A percentile compares a stretch with the other conserved stretches of the same genome.
Conservation (phyloP, 2,329 filamentous ascomycete genomes). For the Cladobotryum protrusum region DNA sequence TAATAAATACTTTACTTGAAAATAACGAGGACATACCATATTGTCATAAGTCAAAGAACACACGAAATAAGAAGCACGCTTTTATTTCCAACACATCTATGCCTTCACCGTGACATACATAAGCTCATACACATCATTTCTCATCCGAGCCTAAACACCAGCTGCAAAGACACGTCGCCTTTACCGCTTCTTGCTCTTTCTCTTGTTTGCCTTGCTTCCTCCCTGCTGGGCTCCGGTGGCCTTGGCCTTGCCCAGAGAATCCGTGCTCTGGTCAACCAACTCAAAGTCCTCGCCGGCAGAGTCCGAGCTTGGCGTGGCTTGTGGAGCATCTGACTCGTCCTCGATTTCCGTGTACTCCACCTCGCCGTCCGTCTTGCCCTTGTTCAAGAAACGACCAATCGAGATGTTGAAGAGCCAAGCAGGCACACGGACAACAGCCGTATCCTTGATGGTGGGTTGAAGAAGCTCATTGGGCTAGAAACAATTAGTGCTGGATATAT, state of each 20-base stretch:
- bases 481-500: conserved; percentile 7
- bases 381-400: conserved; percentile 44
- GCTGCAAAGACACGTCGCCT: too few relatives aligned
- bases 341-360: conserved; percentile 35
- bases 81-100: too few relatives aligned
- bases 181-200: conserved; percentile 35
- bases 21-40: too few relatives aligned
- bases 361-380: conserved; percentile 27
- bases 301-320: conserved; percentile 50
- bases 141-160: not conserved
- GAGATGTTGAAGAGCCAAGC: conserved; percentile 60
- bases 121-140: not conserved
- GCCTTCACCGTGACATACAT: not conserved
- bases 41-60: too few relatives aligned
- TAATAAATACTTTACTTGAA: too few relatives aligned
- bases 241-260: conserved; percentile 48
- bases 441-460: conserved; percentile 72
- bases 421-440: conserved; percentile 73
- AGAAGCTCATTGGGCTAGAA: conserved; percentile 69
- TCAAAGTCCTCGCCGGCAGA: conserved; percentile 57
- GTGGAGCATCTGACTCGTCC: conserved; percentile 43
- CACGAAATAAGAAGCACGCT: too few relatives aligned
- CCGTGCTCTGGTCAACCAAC: conserved; percentile 54
- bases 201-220: conserved; percentile 43
- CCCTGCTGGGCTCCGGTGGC: conserved; percentile 41